phyloP scores from a whole-genome alignment of 306 rosid genomes.

The Luffa acutangula region DNA sequence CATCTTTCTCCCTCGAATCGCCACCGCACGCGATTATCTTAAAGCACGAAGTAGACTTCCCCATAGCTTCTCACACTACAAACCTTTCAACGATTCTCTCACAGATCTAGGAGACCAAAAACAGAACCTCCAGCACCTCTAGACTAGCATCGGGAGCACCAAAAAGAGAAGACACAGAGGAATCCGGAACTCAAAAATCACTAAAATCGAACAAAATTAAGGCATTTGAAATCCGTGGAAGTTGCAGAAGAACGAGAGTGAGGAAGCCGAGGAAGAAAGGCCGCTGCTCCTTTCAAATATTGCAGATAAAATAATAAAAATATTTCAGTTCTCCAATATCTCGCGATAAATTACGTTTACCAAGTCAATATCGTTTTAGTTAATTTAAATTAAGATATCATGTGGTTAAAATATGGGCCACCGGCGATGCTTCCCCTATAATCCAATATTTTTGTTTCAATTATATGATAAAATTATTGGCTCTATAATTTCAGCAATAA shows the following conservation, averaged over 20 bases:
- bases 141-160: conserved; percentile 35
- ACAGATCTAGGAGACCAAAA: conserved; percentile 18
- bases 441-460: neutral
- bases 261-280: conserved; percentile 5
- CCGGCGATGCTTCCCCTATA: neutral
- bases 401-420: conserved; percentile 1
- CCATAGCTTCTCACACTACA: conserved; percentile 24
- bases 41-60: conserved; percentile 72
- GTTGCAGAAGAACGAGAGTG: conserved; percentile 9
- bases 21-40: conserved; percentile 69
- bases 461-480: conserved; percentile 2
- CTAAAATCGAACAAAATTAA: conserved; percentile 25
- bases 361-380: neutral
- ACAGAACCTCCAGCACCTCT: conserved; percentile 11
- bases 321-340: neutral
- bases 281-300: neutral
- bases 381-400: neutral
- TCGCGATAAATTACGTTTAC: neutral
- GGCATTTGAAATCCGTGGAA: conserved; percentile 37
- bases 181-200: conserved; percentile 49
- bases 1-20: conserved; percentile 42
- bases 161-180: conserved; percentile 14
- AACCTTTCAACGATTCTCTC: neutral
- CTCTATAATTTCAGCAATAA: neutral
- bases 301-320: neutral